Conservation (phyloP, 2,329 filamentous ascomycete genomes). For the Tricladium varicosporioides region DNA sequence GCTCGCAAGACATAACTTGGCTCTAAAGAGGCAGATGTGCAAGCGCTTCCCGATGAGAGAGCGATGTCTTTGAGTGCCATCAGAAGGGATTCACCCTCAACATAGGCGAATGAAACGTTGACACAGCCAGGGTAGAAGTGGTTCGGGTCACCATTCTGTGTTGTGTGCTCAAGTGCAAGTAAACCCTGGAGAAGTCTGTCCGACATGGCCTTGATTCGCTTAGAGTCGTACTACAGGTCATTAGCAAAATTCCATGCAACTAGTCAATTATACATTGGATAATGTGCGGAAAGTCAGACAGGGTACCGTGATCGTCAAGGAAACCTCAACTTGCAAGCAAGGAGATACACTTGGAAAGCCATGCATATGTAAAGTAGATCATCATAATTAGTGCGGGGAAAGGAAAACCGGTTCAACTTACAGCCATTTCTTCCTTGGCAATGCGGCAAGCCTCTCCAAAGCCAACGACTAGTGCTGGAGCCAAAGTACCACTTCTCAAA, state of each 20-base stretch:
- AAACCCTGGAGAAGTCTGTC: conserved; percentile 81
- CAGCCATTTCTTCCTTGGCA: conserved; percentile 83
- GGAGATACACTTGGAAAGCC: conserved; percentile 74
- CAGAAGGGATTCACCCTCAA: conserved; percentile 94
- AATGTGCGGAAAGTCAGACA: conserved; percentile 26
- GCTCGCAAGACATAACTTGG: conserved; percentile 95
- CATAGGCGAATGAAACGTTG: conserved; percentile 97
- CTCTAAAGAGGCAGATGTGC: conserved; percentile 93
- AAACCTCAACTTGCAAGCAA: conserved; percentile 36
- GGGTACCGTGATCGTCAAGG: conserved; percentile 35
- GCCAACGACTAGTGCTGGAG: conserved; percentile 83
- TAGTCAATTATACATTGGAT: conserved; percentile 25
- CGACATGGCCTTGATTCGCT: conserved; percentile 79
- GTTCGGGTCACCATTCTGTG: conserved; percentile 79
- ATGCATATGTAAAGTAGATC: conserved; percentile 84
- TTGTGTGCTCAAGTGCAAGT: conserved; percentile 86
- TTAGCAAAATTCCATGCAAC: conserved; percentile 20
- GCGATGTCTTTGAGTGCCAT: conserved; percentile 99
- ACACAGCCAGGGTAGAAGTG: conserved; percentile 95
- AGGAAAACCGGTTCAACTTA: conserved; percentile 49
- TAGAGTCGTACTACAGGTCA: conserved; percentile 75
- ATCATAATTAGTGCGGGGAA: conserved; percentile 54
- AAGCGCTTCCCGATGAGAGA: conserved; percentile 92
- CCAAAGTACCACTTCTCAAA: conserved; percentile 88
- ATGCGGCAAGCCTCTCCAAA: conserved; percentile 96